These are phyloP conservation scores for Boeremia exigua DNA, from an alignment of 2,329 filamentous ascomycete genomes.

Conservation along the genomic window DNA sequence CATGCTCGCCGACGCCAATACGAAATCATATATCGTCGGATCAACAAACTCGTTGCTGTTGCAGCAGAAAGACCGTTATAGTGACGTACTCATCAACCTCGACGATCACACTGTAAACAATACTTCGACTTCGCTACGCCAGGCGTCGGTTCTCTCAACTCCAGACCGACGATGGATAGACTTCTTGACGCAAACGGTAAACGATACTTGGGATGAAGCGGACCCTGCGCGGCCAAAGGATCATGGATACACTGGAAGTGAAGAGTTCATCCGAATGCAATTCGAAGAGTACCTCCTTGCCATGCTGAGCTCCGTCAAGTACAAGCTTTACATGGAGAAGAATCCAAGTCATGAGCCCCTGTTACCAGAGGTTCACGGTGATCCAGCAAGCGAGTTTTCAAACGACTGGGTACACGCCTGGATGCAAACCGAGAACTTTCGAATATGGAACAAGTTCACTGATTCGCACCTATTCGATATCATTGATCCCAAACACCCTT, in stretches of 20 bases:
- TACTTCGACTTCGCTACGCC: slow-evolving; percentile 76
- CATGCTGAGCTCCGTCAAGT: slow-evolving; percentile 86
- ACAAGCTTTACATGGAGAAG: slow-evolving; percentile 63
- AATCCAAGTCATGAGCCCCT: slow-evolving; percentile 63
- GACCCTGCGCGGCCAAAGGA: slow-evolving; percentile 92
- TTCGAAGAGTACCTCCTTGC: slow-evolving; percentile 97
- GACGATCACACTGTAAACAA: slow-evolving; percentile 88
- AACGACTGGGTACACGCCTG: slow-evolving; percentile 86
- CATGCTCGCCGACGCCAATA: slow-evolving; percentile 88
- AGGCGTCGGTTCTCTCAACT: slow-evolving; percentile 77
- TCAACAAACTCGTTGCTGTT: slow-evolving; percentile 94
- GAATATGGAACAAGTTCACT: slow-evolving; percentile 75
- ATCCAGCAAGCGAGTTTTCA: slow-evolving; percentile 84
- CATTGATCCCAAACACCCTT: slow-evolving; percentile 90
- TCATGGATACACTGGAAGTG: slow-evolving; percentile 91
- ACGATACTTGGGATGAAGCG: slow-evolving; percentile 93
- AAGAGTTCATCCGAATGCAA: slow-evolving; percentile 95
- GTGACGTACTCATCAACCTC: slow-evolving; percentile 94
- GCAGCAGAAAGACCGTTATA: slow-evolving; percentile 94
- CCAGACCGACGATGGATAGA: slow-evolving; percentile 97
- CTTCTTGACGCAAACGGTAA: slow-evolving; percentile 88
- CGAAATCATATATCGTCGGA: slow-evolving; percentile 96
- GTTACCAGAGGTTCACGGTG: slow-evolving; percentile 72
- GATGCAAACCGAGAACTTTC: slow-evolving; percentile 87
- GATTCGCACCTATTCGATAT: slow-evolving; percentile 94